Evolutionary conservation across 116 monocot genomes (phyloP), one percentile per base, ranked within the genome.

Genomic region (Trichopus zeylanicus): DNA sequence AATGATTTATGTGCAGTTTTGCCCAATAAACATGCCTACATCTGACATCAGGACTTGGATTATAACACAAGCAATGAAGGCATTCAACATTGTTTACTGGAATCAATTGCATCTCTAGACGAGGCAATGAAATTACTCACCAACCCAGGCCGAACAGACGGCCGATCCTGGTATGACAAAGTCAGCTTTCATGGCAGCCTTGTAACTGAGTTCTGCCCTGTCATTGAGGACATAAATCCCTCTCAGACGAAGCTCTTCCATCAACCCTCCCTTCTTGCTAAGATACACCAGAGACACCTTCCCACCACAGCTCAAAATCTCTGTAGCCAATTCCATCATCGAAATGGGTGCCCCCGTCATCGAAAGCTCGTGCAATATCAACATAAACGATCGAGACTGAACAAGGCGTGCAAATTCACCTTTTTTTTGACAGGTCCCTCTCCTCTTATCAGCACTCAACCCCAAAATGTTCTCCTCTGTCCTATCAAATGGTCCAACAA

Each of bases 281-380:
- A 94, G 73, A 34, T 70, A 77, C 23, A 94, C 73, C 11, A 73
- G 89, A 12, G 82, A 78, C 19, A 94, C 89, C 27, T 35, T 62
- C 27, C 75, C 93, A 13, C 89, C 93, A 66, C 93, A 94, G 42
- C 83, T 86, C 70, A 89, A 61, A 31, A 94, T 56, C 63, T 94
- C 93, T 1, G 82, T 81, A 1, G 85, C 89, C 67, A 94, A 64
- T 68, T 94, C 93, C 89, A 94, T 78, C 93, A 94, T 94, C 7
- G 93, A 86, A 6, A 94, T 63, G 16, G 93, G 93, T 10, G 93
- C 89, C 22, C 89, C 93, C 0, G 89, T 89, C 86, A 94, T 89
- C 1, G 93, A 94, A 9, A 94, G 80, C 73, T 94, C 93, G 56
- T 94, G 93, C 70, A 94, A 82, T 38, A 94, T 59, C 70, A 94